Conservation (phyloP, 1,139 yeast species). For the Yamadazyma sp. region DNA sequence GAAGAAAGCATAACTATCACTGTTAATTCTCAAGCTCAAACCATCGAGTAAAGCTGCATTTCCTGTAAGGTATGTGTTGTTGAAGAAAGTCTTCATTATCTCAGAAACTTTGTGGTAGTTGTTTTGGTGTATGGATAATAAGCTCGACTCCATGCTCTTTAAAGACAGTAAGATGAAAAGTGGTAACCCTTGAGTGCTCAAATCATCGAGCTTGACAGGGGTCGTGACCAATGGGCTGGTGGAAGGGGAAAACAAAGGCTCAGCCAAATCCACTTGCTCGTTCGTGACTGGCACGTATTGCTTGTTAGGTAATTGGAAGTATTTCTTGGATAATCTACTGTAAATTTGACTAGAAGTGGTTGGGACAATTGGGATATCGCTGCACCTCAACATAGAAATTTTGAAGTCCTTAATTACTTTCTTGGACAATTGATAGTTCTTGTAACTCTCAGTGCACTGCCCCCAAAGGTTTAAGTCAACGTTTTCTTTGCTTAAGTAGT, state of each 20-base stretch:
- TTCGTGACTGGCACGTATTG: slow-evolving; percentile 36
- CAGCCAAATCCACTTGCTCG: slow-evolving; percentile 47
- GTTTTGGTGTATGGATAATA: slow-evolving; percentile 26
- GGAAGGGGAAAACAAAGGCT: slow-evolving; percentile 57
- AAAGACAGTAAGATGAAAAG: slow-evolving; percentile 39
- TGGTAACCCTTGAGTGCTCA: slow-evolving; percentile 42
- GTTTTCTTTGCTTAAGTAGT: slow-evolving; percentile 35
- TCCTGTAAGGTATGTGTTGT: slow-evolving; percentile 70
- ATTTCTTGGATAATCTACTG: slow-evolving; percentile 22
- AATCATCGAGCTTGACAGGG: slow-evolving; percentile 35
- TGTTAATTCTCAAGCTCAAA: slow-evolving; percentile 58
- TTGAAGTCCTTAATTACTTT: slow-evolving; percentile 51
- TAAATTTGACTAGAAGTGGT: slow-evolving; percentile 12
- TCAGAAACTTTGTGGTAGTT: slow-evolving; percentile 38
- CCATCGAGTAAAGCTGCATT: slow-evolving; percentile 62
- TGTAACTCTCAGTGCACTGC: slow-evolving; percentile 44
- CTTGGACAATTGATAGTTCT: slow-evolving; percentile 43
- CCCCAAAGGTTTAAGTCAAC: slow-evolving; percentile 18
- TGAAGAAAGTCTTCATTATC: slow-evolving; percentile 41
- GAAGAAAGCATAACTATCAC: slow-evolving; percentile 53
- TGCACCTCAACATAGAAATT: slow-evolving; percentile 35
- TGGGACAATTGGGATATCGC: slow-evolving; percentile 17
- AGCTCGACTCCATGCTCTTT: slow-evolving; percentile 34
- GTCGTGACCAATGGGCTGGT: slow-evolving; percentile 33
- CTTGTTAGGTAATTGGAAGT: slow-evolving; percentile 52